Evolutionary conservation across 2,329 filamentous ascomycete species (phyloP).

Genomic region (Cyanodermella asteris): DNA sequence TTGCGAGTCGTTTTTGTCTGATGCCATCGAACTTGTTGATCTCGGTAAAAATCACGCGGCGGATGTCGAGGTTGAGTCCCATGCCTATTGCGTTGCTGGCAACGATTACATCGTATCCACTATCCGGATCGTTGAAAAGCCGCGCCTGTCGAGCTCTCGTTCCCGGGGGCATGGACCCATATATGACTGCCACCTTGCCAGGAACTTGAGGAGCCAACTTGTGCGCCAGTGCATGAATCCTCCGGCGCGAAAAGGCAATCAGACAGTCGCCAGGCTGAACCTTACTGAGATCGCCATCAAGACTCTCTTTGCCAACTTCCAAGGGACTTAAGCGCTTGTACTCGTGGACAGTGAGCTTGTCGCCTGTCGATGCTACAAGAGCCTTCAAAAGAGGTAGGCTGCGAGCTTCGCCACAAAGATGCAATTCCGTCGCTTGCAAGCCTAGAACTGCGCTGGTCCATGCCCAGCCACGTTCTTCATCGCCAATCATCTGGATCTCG

Average conservation of each 20-base stretch:
- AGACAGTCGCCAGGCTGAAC: constrained; percentile 79
- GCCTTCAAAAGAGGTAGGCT: constrained; percentile 58
- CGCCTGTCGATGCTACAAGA: constrained; percentile 57
- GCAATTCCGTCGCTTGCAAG: constrained; percentile 67
- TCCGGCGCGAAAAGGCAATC: constrained; percentile 64
- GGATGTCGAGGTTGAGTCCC: constrained; percentile 80
- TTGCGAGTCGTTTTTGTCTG: constrained; percentile 33
- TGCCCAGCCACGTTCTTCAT: constrained; percentile 62
- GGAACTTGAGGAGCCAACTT: constrained; percentile 58
- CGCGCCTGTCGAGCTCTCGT: constrained; percentile 77
- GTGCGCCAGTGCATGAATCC: constrained; percentile 58
- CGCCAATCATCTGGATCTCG: constrained; percentile 93
- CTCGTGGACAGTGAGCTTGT: constrained; percentile 57
- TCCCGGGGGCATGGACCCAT: constrained; percentile 77
- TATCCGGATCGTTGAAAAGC: constrained; percentile 85
- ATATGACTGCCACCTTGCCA: constrained; percentile 72
- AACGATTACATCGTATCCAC: constrained; percentile 84
- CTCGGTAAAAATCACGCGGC: constrained; percentile 70
- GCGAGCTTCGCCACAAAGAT: constrained; percentile 79
- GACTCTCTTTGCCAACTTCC: constrained; percentile 37
- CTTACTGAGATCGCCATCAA: constrained; percentile 40
- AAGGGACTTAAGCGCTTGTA: constrained; percentile 72
- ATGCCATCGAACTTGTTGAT: constrained; percentile 48
- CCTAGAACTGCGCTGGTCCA: constrained; percentile 87
- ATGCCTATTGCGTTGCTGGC: constrained; percentile 94